Base-by-base conservation (phyloP, 2,329 filamentous ascomycete genomes). In the Rutstroemia sp. region DNA sequence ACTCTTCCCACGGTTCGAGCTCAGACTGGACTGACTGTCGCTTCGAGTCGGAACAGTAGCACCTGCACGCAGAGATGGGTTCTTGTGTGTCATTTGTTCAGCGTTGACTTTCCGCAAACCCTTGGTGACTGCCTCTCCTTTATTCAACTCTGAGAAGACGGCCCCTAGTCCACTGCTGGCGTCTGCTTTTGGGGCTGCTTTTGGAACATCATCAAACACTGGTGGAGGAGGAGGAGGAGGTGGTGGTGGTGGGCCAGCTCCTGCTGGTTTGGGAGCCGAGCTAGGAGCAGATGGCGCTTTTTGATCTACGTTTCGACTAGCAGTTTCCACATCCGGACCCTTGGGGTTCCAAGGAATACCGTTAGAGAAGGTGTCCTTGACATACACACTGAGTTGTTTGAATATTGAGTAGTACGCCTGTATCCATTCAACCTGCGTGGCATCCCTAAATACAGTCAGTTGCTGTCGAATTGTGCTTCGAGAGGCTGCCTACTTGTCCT, bases 11-110 rank as follows among this genome's bases (percentile, higher is more conserved):
- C 89, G 81, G 39, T 75, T 69, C 6, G 79, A 77, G 12, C 74
- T 71, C 42, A 77, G 76, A 58, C 77, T 79, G 21, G 79, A 81
- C 27, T 73, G 71, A 49, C 75, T 75, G 53, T 77, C 74, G 54
- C 77, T 79, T 57, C 79, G 74, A 57, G 77, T 77, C 1, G 88
- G 79, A 3, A 92, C 89, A 2, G 82, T 80, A 12, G 88, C 87
- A 59, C 78, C 77, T 23, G 88, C 81, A 61, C 94, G 86, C 57
- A 99, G 78, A 9, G 85, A 83, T 14, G 94, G 94, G 73, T 99
- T 99, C 78, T 97, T 97, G 75, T 99, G 94, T 59, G 94, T 99
- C 92, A 96, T 96, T 72, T 97, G 80, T 54, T 88, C 94, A 69
- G 86, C 87, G 74, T 96, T 92, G 50, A 99, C 94, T 77, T 96